phyloP scores from a whole-genome alignment of 2,329 filamentous ascomycete genomes.

The Claviceps pusilla region DNA sequence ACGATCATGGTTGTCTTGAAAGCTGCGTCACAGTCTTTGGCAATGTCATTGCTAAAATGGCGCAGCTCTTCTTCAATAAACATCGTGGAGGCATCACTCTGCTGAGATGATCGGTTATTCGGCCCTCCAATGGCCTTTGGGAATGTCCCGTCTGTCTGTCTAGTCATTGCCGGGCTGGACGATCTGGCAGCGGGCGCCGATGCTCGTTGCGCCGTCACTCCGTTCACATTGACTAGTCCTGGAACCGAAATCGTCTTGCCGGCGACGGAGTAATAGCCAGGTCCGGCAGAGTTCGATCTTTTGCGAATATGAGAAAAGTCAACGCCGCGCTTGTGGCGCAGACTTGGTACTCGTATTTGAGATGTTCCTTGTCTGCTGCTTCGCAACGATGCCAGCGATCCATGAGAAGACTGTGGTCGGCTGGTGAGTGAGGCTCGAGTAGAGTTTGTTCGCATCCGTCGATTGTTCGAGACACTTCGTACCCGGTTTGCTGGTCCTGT shows the following conservation, averaged over 20 bases:
- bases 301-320: conserved; percentile 38
- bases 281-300: conserved; percentile 18
- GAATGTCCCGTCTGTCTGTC: conserved; percentile 12
- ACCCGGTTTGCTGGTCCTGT: conserved; percentile 16
- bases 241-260: conserved; percentile 10
- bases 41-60: conserved; percentile 70
- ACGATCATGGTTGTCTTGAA: conserved; percentile 54
- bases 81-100: conserved; percentile 18
- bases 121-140: conserved; percentile 13
- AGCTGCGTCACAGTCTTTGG: conserved; percentile 81
- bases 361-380: conserved; percentile 29
- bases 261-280: conserved; percentile 4
- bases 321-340: conserved; percentile 37
- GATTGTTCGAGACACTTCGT: conserved; percentile 21
- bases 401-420: conserved; percentile 20
- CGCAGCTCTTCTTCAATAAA: conserved; percentile 66
- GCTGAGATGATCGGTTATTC: conserved; percentile 1
- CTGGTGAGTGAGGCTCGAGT: conserved; percentile 15
- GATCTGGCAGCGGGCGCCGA: conserved; percentile 10
- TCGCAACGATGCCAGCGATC: conserved; percentile 35
- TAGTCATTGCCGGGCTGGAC: conserved; percentile 16
- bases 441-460: conserved; percentile 16
- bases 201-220: conserved; percentile 8
- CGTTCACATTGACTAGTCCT: conserved; percentile 7
- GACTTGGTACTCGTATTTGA: conserved; percentile 25